Conservation (phyloP, 345 rosid species). For the Acer saccharum region DNA sequence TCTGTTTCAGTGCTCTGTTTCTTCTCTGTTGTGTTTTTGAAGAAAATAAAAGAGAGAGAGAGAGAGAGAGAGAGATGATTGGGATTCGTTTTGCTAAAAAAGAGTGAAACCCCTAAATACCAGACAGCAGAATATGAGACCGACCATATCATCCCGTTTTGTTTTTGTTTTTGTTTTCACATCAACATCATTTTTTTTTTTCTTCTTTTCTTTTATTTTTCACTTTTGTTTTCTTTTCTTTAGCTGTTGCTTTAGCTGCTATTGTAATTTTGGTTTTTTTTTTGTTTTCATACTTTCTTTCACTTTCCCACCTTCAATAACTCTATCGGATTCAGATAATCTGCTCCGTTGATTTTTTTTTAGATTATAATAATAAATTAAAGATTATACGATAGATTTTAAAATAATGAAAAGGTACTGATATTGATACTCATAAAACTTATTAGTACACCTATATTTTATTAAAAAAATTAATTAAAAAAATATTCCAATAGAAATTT, state of each 20-base stretch:
- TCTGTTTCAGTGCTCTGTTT: background rate
- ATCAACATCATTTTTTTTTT: conserved; percentile 9
- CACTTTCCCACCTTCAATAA: background rate
- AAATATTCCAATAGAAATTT: too few relatives aligned
- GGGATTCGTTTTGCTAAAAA: conserved; percentile 15
- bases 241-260: conserved; percentile 15
- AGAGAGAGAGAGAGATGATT: conserved; percentile 8
- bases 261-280: background rate
- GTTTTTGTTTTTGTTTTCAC: conserved; percentile 20
- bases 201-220: too few relatives aligned
- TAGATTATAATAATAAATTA: too few relatives aligned
- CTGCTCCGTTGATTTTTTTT: too few relatives aligned
- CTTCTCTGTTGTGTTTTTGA: background rate
- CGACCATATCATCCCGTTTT: conserved; percentile 33
- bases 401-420: too few relatives aligned
- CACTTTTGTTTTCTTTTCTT: background rate
- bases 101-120: conserved; percentile 41
- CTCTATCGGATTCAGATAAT: too few relatives aligned
- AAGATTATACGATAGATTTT: too few relatives aligned
- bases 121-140: conserved; percentile 57
- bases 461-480: too few relatives aligned
- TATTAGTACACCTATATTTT: too few relatives aligned
- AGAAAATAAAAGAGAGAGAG: background rate
- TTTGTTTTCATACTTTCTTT: background rate
- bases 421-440: too few relatives aligned